A percentile compares a stretch with the other conserved stretches of the same genome.
These are phyloP conservation scores for Phlebiopsis gigantea DNA, from an alignment of 768 basidiomycete genomes.

Conservation along the genomic window DNA sequence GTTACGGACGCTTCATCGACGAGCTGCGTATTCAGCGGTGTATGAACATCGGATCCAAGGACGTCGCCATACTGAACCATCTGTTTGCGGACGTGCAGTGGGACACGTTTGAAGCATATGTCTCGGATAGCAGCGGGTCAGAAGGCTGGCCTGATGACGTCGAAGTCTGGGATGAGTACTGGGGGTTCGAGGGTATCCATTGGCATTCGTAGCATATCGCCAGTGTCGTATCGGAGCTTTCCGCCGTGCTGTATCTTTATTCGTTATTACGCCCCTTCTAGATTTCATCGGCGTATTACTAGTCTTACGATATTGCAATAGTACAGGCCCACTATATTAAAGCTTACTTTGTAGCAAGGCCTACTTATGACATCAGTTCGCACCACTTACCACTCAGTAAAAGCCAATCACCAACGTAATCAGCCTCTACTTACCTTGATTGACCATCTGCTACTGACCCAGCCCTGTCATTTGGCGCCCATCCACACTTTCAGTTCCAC, in stretches of 20 bases:
- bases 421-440: neutral
- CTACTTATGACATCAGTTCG: neutral
- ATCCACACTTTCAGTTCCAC: neutral
- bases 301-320: neutral
- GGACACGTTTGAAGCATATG: slow-evolving; percentile 9
- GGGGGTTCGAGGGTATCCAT: neutral
- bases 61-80: slow-evolving; percentile 3
- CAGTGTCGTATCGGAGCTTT: too few species aligned
- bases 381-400: neutral
- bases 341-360: neutral
- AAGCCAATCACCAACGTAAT: neutral
- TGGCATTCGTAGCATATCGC: slow-evolving; percentile 1
- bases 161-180: neutral
- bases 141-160: neutral
- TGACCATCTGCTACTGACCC: neutral
- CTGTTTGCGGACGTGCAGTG: slow-evolving; percentile 11
- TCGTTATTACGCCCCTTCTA: neutral
- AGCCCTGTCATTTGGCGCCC: neutral
- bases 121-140: neutral
- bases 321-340: too few species aligned
- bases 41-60: slow-evolving; percentile 1
- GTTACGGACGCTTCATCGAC: neutral
- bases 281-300: neutral
- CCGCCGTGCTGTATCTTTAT: neutral
- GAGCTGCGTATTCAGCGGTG: slow-evolving; percentile 6